phyloP scores from a whole-genome alignment of 768 basidiomycete species.

The Suillus brevipes region DNA sequence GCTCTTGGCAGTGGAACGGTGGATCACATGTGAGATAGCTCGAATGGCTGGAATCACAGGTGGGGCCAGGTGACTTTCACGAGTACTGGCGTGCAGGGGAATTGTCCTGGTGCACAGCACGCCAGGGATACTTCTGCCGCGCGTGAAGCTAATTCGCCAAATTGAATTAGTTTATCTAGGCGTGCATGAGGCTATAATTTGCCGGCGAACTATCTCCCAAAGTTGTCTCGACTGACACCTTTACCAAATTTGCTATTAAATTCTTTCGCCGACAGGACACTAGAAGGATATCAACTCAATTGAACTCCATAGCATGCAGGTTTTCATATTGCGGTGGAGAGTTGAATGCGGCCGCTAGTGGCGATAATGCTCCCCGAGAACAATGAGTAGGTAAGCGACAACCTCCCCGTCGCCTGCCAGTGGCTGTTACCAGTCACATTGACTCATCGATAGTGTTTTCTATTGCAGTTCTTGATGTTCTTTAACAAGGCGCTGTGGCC shows the following conservation, averaged over 20 bases:
- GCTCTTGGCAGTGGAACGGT: not conserved
- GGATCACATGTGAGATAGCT: not conserved
- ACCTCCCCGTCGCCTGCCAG: not conserved
- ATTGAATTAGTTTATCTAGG: not conserved
- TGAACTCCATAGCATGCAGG: not conserved
- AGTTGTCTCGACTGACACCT: not conserved
- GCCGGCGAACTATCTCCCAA: constrained; percentile 1
- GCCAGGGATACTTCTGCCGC: not conserved
- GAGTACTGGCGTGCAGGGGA: not conserved
- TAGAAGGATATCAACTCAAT: constrained; percentile 1
- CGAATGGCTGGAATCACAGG: not conserved
- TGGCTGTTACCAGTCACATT: not conserved
- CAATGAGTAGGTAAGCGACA: not conserved
- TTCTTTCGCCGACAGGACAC: not conserved
- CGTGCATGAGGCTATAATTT: not conserved
- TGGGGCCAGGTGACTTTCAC: constrained; percentile 11
- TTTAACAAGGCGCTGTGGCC: not conserved
- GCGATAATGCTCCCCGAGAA: not conserved
- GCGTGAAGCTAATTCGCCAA: constrained; percentile 1
- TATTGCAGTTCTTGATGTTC: constrained; percentile 3
- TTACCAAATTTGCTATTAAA: constrained; percentile 1
- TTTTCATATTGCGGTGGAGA: constrained; percentile 1
- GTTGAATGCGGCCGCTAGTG: not conserved
- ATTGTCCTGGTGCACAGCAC: not conserved
- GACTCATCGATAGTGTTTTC: not conserved